Percentiles rank a stretch among this genome's conserved stretches.
These are phyloP conservation scores for Entamoeba histolytica DNA, from an alignment of 208 protist genomes.

Conservation along the genomic window DNA sequence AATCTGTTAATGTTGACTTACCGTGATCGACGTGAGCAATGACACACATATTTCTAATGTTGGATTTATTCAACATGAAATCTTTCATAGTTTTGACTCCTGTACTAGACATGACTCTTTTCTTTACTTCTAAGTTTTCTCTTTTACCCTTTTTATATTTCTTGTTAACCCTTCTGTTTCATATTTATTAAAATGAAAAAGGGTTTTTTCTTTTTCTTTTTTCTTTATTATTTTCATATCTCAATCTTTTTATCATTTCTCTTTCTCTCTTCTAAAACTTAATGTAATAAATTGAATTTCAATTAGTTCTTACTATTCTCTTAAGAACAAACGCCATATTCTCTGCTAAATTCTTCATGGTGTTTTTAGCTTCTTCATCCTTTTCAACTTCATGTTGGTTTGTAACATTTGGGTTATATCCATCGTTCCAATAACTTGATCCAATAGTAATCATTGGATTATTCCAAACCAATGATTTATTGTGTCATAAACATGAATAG, in stretches of 20 bases:
- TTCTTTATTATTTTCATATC: no score
- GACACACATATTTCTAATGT: constrained; percentile 68
- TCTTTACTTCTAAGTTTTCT: neutral
- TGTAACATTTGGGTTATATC: neutral
- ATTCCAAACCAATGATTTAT: neutral
- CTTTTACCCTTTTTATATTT: neutral
- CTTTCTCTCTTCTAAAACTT: no score
- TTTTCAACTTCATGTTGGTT: neutral
- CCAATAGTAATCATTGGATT: neutral
- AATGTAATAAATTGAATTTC: no score
- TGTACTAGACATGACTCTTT: neutral
- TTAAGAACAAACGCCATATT: neutral
- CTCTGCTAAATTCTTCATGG: neutral
- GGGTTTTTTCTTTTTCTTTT: no score
- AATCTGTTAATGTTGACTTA: constrained; percentile 90
- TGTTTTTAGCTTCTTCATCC: neutral
- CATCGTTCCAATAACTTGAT: neutral
- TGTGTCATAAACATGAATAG: neutral
- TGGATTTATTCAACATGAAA: neutral
- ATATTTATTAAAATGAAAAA: no score
- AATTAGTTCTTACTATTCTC: no score
- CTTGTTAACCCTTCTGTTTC: neutral
- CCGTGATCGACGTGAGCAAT: constrained; percentile 68
- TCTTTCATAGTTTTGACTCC: neutral
- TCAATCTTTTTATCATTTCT: no score